phyloP scores from a whole-genome alignment of 257 asterid species.

The Solanum paucissectum region DNA sequence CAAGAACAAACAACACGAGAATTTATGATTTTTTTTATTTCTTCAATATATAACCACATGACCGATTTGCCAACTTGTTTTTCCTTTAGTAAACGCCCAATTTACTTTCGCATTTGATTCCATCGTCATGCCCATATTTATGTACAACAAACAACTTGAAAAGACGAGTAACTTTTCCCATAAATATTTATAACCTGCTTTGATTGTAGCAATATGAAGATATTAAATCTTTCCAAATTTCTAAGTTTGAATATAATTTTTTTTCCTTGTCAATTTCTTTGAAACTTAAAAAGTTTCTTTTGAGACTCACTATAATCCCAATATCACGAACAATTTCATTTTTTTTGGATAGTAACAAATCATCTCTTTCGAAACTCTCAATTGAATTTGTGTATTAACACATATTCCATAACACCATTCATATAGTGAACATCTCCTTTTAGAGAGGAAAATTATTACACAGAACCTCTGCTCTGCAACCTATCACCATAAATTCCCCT shows the following conservation, averaged over 20 bases:
- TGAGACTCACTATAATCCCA: not conserved
- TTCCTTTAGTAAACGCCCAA: not conserved
- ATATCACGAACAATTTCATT: not conserved
- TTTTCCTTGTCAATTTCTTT: not conserved
- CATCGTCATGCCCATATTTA: not conserved
- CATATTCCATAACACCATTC: not conserved
- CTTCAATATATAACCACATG: not conserved
- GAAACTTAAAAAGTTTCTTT: not conserved
- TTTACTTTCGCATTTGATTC: not conserved
- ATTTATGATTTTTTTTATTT: not conserved
- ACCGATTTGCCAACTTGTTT: not conserved
- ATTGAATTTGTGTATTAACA: not conserved
- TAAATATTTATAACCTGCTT: not conserved
- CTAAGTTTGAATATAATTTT: not conserved
- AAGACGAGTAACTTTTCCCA: not conserved
- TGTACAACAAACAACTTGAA: not conserved
- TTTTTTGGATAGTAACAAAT: not conserved
- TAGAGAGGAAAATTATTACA: not conserved
- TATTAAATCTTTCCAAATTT: not conserved
- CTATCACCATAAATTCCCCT: conserved; percentile 41
- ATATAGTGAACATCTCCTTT: not conserved
- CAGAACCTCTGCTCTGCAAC: conserved; percentile 24
- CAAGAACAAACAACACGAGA: not conserved
- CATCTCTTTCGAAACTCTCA: not conserved
- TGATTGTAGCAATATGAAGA: too few relatives aligned